phyloP scores from a whole-genome alignment of 805 yeast species.

The Pichia sporocuriosa region DNA sequence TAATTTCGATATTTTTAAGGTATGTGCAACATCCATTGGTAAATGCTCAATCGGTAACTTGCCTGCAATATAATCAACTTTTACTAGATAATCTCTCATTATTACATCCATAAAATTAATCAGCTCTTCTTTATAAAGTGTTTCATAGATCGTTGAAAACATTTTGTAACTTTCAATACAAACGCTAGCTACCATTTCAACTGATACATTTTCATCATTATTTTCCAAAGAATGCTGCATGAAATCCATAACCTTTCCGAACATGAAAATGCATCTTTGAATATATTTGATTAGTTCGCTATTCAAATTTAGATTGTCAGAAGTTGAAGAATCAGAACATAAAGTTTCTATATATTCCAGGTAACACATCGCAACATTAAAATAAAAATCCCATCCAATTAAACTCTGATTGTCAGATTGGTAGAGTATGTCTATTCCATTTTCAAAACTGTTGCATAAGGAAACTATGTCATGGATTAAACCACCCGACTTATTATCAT shows the following conservation, averaged over 20 bases:
- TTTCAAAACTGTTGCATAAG: conserved; percentile 36
- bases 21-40: conserved; percentile 20
- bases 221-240: neutral
- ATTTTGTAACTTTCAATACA: conserved; percentile 24
- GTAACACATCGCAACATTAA: conserved; percentile 41
- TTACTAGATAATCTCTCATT: conserved; percentile 7
- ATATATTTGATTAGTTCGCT: conserved; percentile 6
- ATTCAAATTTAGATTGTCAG: neutral
- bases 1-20: conserved; percentile 29
- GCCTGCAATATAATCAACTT: conserved; percentile 15
- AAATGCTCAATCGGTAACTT: conserved; percentile 1
- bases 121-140: conserved; percentile 12
- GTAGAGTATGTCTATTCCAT: conserved; percentile 26
- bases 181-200: conserved; percentile 18
- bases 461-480: conserved; percentile 35
- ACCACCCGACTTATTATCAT: conserved; percentile 16
- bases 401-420: conserved; percentile 1
- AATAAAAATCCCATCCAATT: conserved; percentile 37
- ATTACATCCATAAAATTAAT: conserved; percentile 1
- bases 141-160: conserved; percentile 24
- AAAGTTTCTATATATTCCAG: conserved; percentile 38
- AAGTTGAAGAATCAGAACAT: conserved; percentile 3
- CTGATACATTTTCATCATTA: neutral
- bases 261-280: conserved; percentile 19
- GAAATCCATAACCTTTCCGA: conserved; percentile 9